These are phyloP conservation scores for Vitis vinifera DNA, from an alignment of 164 flowering plant species.

Conservation along the genomic window DNA sequence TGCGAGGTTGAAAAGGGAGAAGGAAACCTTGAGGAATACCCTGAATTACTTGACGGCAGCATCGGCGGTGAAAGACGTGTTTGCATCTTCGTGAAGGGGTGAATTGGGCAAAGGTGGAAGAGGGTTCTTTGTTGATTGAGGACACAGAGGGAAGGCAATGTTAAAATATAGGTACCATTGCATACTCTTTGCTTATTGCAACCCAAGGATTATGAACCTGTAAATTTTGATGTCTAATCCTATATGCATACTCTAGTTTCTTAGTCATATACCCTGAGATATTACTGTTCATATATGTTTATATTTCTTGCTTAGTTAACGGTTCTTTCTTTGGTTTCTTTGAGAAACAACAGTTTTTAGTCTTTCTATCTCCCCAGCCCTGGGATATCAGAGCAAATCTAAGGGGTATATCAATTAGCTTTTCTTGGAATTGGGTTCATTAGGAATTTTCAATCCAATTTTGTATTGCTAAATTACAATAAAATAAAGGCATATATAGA, in stretches of 20 bases:
- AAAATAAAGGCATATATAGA: no score
- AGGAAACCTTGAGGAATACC: slow-evolving; percentile 88
- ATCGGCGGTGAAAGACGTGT: slow-evolving; percentile 93
- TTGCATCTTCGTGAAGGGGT: slow-evolving; percentile 59
- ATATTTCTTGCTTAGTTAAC: neutral
- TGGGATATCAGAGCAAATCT: no score
- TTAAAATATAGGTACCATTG: slow-evolving; percentile 5
- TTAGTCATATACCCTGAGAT: neutral
- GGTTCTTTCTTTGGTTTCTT: neutral
- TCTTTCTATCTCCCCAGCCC: no score
- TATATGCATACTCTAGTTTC: neutral
- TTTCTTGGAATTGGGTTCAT: neutral
- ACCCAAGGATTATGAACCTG: slow-evolving; percentile 12
- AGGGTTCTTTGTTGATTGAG: neutral
- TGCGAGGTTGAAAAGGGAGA: slow-evolving; percentile 81
- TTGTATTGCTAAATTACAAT: no score
- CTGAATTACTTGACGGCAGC: slow-evolving; percentile 94
- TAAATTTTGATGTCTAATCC: slow-evolving; percentile 22
- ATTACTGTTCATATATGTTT: neutral
- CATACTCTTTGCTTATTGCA: slow-evolving; percentile 2
- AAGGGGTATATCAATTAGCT: no score
- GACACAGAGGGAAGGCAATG: neutral
- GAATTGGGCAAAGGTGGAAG: neutral
- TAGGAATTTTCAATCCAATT: no score
- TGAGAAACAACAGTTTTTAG: no score